phyloP scores from a whole-genome alignment of 2,329 filamentous ascomycete genomes.

The Cladobotryum protrusum region DNA sequence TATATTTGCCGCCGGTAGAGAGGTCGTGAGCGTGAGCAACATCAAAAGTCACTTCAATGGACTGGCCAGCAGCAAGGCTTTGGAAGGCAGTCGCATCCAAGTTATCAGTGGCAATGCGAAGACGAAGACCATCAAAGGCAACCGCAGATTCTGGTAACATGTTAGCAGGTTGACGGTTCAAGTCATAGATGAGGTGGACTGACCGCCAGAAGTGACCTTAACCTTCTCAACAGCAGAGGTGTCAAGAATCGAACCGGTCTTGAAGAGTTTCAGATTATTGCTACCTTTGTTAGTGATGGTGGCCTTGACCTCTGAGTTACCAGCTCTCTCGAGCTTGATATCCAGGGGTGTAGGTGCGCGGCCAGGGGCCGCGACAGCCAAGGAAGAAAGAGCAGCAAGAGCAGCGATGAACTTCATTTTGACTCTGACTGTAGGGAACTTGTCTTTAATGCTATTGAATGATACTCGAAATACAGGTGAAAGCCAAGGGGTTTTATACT shows the following conservation, averaged over 20 bases:
- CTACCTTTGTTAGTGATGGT: slow-evolving; percentile 47
- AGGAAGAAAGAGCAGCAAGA: slow-evolving; percentile 29
- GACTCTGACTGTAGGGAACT: neutral
- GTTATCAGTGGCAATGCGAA: slow-evolving; percentile 39
- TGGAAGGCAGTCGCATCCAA: slow-evolving; percentile 45
- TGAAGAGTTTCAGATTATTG: slow-evolving; percentile 44
- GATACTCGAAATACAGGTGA: neutral
- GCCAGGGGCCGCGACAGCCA: slow-evolving; percentile 30
- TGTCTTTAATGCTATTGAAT: neutral
- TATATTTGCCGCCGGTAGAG: slow-evolving; percentile 46
- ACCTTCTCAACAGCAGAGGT: slow-evolving; percentile 47
- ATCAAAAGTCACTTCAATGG: slow-evolving; percentile 48
- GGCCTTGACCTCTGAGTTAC: slow-evolving; percentile 48
- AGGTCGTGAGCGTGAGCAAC: slow-evolving; percentile 50
- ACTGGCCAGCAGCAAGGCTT: slow-evolving; percentile 41
- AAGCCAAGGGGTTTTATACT: neutral
- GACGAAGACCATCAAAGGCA: slow-evolving; percentile 47
- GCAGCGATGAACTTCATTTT: slow-evolving; percentile 36
- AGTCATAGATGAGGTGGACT: slow-evolving; percentile 15
- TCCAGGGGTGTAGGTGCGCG: slow-evolving; percentile 36
- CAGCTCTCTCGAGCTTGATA: slow-evolving; percentile 40
- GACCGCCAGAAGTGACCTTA: slow-evolving; percentile 41
- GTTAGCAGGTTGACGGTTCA: neutral
- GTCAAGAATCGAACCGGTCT: slow-evolving; percentile 48
- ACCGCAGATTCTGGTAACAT: slow-evolving; percentile 29